Evolutionary conservation across 1,139 yeast genomes (phyloP).

Genomic region (Candida tropicalis): DNA sequence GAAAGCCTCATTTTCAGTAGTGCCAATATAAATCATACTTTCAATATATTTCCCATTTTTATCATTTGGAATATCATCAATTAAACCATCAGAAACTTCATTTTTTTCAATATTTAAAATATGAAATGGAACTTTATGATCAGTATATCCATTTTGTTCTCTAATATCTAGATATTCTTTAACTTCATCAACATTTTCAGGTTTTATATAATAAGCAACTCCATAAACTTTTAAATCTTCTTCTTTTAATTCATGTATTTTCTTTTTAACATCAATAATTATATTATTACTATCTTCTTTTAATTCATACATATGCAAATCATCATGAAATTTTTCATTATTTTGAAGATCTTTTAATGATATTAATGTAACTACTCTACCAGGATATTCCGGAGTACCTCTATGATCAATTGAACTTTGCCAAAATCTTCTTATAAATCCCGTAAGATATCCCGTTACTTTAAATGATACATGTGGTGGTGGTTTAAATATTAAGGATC

Average conservation of each 20-base stretch:
- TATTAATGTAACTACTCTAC: constrained; percentile 83
- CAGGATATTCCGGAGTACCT: constrained; percentile 84
- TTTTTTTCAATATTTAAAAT: constrained; percentile 35
- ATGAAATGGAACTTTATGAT: constrained; percentile 68
- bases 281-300: constrained; percentile 11
- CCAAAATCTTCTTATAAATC: constrained; percentile 86
- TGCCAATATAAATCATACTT: constrained; percentile 84
- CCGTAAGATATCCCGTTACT: constrained; percentile 74
- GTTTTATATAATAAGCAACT: constrained; percentile 80
- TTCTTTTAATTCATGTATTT: constrained; percentile 27
- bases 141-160: constrained; percentile 87
- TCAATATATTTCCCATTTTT: constrained; percentile 41
- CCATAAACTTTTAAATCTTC: constrained; percentile 71
- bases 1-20: constrained; percentile 77
- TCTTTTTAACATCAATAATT: constrained; percentile 14
- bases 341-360: constrained; percentile 55
- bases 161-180: constrained; percentile 72
- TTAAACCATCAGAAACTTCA: constrained; percentile 13
- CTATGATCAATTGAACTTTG: constrained; percentile 88
- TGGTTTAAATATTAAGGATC: constrained; percentile 87
- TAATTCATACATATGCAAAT: constrained; percentile 46
- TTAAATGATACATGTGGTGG: constrained; percentile 69
- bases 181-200: constrained; percentile 62
- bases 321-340: constrained; percentile 45
- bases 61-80: constrained; percentile 22